Conservation (phyloP, 768 basidiomycete species). For the Pilatotrama ljubarskyi region DNA sequence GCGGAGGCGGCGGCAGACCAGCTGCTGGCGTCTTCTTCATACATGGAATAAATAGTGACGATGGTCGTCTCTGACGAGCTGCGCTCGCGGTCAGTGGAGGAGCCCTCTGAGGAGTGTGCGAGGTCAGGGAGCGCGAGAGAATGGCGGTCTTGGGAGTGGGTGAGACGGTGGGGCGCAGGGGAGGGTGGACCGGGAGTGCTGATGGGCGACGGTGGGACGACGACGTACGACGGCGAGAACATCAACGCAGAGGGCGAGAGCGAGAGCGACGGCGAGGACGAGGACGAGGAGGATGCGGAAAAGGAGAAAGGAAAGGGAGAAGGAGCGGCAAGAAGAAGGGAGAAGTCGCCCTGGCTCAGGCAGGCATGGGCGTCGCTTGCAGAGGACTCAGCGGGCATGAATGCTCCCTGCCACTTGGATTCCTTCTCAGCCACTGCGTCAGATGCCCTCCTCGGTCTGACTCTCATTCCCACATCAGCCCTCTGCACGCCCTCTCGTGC, state of each 20-base stretch:
- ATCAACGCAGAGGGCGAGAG: conserved; percentile 15
- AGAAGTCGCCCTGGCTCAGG: neutral
- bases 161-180: conserved; percentile 1
- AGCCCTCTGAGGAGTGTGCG: conserved; percentile 30
- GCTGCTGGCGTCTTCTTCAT: conserved; percentile 61
- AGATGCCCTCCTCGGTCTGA: neutral
- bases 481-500: no score
- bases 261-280: neutral
- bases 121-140: conserved; percentile 40
- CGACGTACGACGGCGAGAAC: conserved; percentile 29
- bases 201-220: conserved; percentile 31
- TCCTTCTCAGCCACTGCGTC: neutral
- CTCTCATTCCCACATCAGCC: neutral
- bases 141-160: conserved; percentile 19
- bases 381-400: neutral
- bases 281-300: neutral
- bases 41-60: conserved; percentile 87
- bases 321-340: conserved; percentile 9
- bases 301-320: conserved; percentile 4
- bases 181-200: conserved; percentile 18
- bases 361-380: conserved; percentile 8
- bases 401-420: neutral
- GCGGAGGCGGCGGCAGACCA: conserved; percentile 41
- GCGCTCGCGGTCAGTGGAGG: conserved; percentile 42
- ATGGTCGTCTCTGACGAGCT: conserved; percentile 74